phyloP scores from a whole-genome alignment of 1,139 yeast genomes.

The Nakaseomyces kungkrabaensis region DNA sequence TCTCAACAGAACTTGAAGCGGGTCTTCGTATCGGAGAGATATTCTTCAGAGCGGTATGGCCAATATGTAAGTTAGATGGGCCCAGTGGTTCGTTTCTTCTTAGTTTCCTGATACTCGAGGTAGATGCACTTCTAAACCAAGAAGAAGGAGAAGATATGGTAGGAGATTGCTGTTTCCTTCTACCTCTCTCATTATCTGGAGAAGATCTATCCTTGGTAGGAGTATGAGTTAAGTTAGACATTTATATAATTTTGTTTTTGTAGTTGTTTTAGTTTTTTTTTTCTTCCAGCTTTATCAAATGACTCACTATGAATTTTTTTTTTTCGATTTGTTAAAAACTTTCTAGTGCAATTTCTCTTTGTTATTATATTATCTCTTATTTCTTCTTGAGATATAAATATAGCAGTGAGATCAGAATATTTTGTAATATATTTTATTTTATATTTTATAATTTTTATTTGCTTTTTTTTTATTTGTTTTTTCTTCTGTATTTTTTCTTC shows the following conservation, averaged over 20 bases:
- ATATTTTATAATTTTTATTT: too few relatives aligned
- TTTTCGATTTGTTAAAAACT: neutral
- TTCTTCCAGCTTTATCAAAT: neutral
- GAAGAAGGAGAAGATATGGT: slow-evolving; percentile 8
- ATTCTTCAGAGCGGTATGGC: neutral
- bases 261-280: neutral
- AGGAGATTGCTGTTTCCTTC: slow-evolving; percentile 4
- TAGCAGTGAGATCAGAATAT: too few relatives aligned
- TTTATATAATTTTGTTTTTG: neutral
- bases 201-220: slow-evolving; percentile 6
- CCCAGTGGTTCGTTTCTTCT: slow-evolving; percentile 5
- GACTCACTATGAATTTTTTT: neutral
- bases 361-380: too few relatives aligned
- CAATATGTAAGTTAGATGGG: neutral
- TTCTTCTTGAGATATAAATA: too few relatives aligned
- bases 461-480: too few relatives aligned
- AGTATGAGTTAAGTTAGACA: neutral
- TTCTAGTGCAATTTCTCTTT: neutral
- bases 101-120: slow-evolving; percentile 12
- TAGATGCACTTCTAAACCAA: slow-evolving; percentile 18
- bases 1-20: slow-evolving; percentile 1
- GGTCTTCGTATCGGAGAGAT: slow-evolving; percentile 5
- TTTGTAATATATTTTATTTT: too few relatives aligned
- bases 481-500: too few relatives aligned
- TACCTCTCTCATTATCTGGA: slow-evolving; percentile 3